These are phyloP conservation scores for Trichoderma polysporum DNA, from an alignment of 2,329 filamentous ascomycete genomes.

Conservation along the genomic window DNA sequence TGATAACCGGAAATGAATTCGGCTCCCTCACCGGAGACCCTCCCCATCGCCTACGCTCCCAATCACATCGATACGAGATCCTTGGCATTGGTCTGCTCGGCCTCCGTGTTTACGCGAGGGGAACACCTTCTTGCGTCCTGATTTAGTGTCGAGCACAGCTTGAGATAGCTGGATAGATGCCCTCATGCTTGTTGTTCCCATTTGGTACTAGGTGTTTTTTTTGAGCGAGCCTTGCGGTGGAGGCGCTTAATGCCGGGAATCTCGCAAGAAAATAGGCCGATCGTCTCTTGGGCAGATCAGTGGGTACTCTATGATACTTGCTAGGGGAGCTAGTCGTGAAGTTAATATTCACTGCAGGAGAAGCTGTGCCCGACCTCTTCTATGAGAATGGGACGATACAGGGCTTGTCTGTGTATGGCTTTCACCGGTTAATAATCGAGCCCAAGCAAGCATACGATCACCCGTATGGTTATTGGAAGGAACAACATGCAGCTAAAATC, in stretches of 20 bases:
- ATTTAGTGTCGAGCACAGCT: neutral
- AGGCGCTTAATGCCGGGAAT: conserved; percentile 10
- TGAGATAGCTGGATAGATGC: neutral
- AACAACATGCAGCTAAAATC: neutral
- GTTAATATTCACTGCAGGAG: conserved; percentile 7
- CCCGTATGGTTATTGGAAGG: neutral
- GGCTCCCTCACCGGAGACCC: neutral
- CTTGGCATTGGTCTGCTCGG: neutral
- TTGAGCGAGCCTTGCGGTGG: conserved; percentile 7
- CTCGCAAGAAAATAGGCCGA: conserved; percentile 5
- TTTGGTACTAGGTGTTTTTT: conserved; percentile 6
- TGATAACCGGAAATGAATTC: neutral
- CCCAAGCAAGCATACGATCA: neutral
- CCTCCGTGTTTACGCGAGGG: neutral
- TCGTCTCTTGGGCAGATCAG: conserved; percentile 14
- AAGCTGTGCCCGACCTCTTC: neutral
- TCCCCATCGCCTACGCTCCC: neutral
- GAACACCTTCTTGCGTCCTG: neutral
- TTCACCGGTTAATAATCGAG: neutral
- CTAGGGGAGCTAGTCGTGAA: neutral
- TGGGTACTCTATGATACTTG: conserved; percentile 2
- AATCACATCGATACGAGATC: neutral
- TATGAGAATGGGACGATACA: neutral
- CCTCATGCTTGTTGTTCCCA: conserved; percentile 4
- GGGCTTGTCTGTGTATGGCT: neutral